phyloP scores from a whole-genome alignment of 2,329 filamentous ascomycete species.

The Stagonosporopsis cucurbitacearum region DNA sequence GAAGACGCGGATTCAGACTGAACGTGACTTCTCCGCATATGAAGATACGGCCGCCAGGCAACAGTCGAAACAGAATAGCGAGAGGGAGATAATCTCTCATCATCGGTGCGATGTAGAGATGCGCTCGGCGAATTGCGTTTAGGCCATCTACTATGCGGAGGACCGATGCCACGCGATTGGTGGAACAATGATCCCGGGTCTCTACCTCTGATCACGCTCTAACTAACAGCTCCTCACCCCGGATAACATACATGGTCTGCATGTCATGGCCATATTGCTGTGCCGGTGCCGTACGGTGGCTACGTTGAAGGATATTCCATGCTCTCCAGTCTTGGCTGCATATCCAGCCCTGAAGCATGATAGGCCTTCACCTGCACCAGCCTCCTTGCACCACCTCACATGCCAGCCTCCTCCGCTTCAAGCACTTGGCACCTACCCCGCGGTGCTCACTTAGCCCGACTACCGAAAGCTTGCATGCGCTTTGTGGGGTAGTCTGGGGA shows the following conservation, averaged over 20 bases:
- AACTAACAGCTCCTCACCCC: not conserved
- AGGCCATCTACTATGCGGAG: not conserved
- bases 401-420: not conserved
- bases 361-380: conserved; percentile 1
- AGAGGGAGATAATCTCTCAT: not conserved
- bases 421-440: conserved; percentile 6
- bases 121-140: not conserved
- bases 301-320: not conserved
- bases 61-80: not conserved
- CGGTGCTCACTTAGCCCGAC: not conserved
- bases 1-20: conserved; percentile 38
- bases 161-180: conserved; percentile 5
- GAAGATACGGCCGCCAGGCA: not conserved
- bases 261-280: not conserved
- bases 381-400: not conserved
- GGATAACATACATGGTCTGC: conserved; percentile 3
- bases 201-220: not conserved
- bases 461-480: conserved; percentile 8
- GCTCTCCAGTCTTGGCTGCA: not conserved
- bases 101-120: not conserved
- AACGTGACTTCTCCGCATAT: not conserved
- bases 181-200: conserved; percentile 12
- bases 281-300: not conserved
- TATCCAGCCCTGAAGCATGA: not conserved
- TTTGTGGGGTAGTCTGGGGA: conserved; percentile 14